Base-by-base conservation (phyloP, 2,329 filamentous ascomycete genomes). In the Clarireedia sp. region DNA sequence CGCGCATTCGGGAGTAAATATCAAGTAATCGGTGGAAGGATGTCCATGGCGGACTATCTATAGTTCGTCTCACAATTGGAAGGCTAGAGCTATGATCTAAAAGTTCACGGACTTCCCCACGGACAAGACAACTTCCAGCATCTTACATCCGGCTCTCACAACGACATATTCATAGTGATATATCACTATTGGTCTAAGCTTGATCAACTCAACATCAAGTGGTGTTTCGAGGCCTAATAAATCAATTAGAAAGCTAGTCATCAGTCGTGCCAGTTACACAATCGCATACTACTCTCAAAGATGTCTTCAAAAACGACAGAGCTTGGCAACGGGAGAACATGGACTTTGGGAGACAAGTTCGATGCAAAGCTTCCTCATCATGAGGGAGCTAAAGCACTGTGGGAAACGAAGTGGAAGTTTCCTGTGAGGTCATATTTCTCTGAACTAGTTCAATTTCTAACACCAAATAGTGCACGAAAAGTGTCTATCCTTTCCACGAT, bases 401-500 rank as follows among this genome's bases (percentile, higher is more conserved):
- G 87, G 86, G 83, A 88, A 71, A 87, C 82, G 6, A 89, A 88
- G 70, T 90, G 86, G 86, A 83, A 83, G 70, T 74, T 78, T 62
- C 83, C 83, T 5, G 82, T 85, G 71, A 55, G 78, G 51, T 6
- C 7, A 9, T 17, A 10, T 45, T 1, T 19, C 9, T 10, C 1
- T 21, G 47, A 17, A 14, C 3, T 5, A 5, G 7, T 12, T 17
- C 16, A 24, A 45, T 14, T 14, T 1, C 12, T 21, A 2, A 52
- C 37, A 17, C 17, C 29, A 24, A 7, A 56, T 16, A 77, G 75
- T 82, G 79, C 68, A 69, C 70, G 37, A 83, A 82, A 71, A 77
- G 81, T 55, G 75, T 89, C 8, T 87, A 88, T 63, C 84, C 85
- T 0, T 90, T 90, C 74, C 87, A 90, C 73, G 87, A 90, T 69